Base-by-base conservation (phyloP, 2,329 filamentous ascomycete species). In the Fonsecaea multimorphosa region DNA sequence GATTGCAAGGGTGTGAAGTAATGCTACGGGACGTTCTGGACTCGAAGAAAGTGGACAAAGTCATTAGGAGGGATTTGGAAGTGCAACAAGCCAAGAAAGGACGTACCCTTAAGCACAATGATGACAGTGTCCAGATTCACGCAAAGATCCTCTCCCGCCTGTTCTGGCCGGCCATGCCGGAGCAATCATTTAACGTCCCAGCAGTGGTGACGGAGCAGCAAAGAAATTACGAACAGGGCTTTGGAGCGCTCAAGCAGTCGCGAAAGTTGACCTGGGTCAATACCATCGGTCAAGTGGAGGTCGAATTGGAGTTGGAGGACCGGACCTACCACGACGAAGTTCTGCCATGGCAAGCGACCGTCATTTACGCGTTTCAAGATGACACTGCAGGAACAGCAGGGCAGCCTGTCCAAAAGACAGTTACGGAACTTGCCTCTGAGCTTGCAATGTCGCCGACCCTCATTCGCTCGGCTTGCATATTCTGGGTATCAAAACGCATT, bases 1-100 rank as follows among this genome's bases (percentile, higher is more conserved):
- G 92, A 16, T 81, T 99, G 53, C 95, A 98, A 76, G 91, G 91
- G 56, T 97, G 93, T 77, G 94, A 99, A 75, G 95, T 99, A 73
- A 99, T 99, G 95, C 86, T 99, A 64, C 91, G 90, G 69, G 95
- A 99, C 76, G 91, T 98, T 38, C 86, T 91, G 70, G 93, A 97
- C 74, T 96, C 93, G 1, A 84, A 85, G 67, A 85, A 87, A 49
- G 86, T 96, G 65, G 91, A 97, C 74, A 80, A 83, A 7, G 81
- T 85, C 12, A 87, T 97, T 54, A 82, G 87, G 49, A 84, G 83
- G 63, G 81, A 81, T 44, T 79, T 83, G 73, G 75, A 77, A 7
- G 62, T 71, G 60, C 67, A 64, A 72, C 56, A 58, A 72, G 29
- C 44, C 12, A 61, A 76, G 74, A 64, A 70, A 73, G 54, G 46